Conservation (phyloP, 2,329 filamentous ascomycete species). For the Fusarium sp. region DNA sequence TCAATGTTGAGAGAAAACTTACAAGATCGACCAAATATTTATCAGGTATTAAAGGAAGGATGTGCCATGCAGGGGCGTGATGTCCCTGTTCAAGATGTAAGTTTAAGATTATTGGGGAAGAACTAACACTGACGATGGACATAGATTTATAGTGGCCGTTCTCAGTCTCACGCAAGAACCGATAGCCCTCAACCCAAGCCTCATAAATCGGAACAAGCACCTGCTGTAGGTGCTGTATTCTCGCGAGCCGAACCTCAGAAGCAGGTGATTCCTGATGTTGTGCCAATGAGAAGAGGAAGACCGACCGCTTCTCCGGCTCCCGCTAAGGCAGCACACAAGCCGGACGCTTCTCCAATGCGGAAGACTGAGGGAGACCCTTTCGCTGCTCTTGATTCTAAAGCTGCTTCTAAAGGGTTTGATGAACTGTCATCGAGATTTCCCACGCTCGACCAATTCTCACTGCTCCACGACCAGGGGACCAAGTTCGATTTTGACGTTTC, state of each 20-base stretch:
- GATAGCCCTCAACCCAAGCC: slow-evolving; percentile 67
- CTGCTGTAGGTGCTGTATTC: slow-evolving; percentile 83
- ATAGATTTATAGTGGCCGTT: slow-evolving; percentile 78
- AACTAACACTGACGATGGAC: slow-evolving; percentile 16
- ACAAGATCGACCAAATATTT: slow-evolving; percentile 86
- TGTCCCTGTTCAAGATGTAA: slow-evolving; percentile 88
- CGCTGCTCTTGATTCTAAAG: slow-evolving; percentile 82
- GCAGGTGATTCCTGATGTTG: slow-evolving; percentile 85
- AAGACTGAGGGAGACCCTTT: slow-evolving; percentile 86
- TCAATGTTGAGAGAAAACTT: slow-evolving; percentile 93
- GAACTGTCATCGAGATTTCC: slow-evolving; percentile 90
- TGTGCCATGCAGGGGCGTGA: slow-evolving; percentile 91
- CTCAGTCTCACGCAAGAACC: slow-evolving; percentile 71
- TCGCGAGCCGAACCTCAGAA: slow-evolving; percentile 79
- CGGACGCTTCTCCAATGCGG: slow-evolving; percentile 73
- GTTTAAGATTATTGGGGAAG: slow-evolving; percentile 49
- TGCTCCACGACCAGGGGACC: slow-evolving; percentile 85
- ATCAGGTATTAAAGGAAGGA: slow-evolving; percentile 88
- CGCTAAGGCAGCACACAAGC: slow-evolving; percentile 56
- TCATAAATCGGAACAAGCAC: slow-evolving; percentile 65
- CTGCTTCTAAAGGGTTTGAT: slow-evolving; percentile 69
- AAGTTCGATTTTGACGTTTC: slow-evolving; percentile 86
- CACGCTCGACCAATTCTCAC: slow-evolving; percentile 90
- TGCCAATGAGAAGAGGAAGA: slow-evolving; percentile 92
- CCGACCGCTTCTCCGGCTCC: slow-evolving; percentile 57